Evolutionary conservation across 2,329 filamentous ascomycete species (phyloP).

Genomic region (Sporothrix brasiliensis): DNA sequence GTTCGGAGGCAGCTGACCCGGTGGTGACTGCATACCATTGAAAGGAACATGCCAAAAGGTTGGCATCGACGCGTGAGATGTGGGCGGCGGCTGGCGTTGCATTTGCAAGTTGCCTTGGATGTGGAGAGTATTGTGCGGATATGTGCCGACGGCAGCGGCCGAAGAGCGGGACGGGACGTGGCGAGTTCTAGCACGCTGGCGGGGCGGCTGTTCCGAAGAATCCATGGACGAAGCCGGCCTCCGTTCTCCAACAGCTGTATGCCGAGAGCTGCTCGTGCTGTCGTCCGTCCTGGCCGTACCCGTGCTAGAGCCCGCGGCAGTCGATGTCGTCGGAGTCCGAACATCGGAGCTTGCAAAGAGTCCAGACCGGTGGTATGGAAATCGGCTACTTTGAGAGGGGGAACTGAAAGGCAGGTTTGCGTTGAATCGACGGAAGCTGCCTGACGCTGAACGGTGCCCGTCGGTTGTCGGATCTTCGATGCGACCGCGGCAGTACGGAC

Average conservation of each 20-base stretch:
- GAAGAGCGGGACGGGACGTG: neutral
- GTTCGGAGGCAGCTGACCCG: neutral
- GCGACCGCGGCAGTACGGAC: constrained; percentile 61
- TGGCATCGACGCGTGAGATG: neutral
- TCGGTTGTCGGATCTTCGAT: no score
- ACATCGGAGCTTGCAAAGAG: neutral
- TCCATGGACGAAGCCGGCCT: constrained; percentile 36
- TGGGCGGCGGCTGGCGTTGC: neutral
- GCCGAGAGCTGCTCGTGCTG: constrained; percentile 1
- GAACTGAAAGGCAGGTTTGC: no score
- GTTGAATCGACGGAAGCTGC: no score
- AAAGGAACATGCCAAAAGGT: no score
- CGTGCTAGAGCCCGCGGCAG: neutral
- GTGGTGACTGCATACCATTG: no score
- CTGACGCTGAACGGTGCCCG: no score
- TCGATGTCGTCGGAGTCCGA: neutral
- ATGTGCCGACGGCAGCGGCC: neutral
- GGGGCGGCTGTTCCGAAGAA: constrained; percentile 36
- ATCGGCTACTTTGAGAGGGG: no score
- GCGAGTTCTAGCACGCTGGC: constrained; percentile 29
- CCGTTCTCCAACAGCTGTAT: constrained; percentile 36
- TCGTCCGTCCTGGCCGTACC: neutral
- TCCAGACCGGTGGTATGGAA: neutral
- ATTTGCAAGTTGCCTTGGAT: neutral
- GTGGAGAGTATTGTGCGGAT: neutral